A percentile compares a stretch with the other conserved stretches of the same genome.
phyloP scores from a whole-genome alignment of 1,284 basidiomycete genomes.

The Tetrapyrgos nigripes region DNA sequence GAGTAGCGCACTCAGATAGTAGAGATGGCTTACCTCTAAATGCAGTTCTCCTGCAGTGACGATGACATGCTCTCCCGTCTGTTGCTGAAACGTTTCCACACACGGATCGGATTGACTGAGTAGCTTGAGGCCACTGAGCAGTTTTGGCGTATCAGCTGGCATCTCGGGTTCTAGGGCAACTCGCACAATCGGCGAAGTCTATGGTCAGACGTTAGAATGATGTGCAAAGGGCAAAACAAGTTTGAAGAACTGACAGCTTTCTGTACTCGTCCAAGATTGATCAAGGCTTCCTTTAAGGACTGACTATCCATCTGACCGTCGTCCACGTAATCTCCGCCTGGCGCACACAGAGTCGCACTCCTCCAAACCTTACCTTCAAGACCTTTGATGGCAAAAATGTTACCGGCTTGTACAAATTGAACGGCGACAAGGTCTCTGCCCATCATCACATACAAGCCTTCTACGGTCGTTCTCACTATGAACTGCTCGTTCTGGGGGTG shows the following conservation, averaged over 20 bases:
- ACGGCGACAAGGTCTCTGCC: constrained; percentile 91
- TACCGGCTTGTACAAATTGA: constrained; percentile 88
- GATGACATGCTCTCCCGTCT: constrained; percentile 98
- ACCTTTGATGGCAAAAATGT: constrained; percentile 94
- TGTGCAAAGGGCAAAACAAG: background rate
- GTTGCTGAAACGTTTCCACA: constrained; percentile 96
- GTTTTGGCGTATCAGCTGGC: constrained; percentile 93
- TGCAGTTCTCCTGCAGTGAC: constrained; percentile 96
- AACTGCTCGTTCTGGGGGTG: constrained; percentile 80
- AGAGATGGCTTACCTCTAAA: constrained; percentile 71
- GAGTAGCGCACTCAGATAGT: background rate
- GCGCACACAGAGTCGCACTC: constrained; percentile 88
- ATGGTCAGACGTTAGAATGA: constrained; percentile 8
- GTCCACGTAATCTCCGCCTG: background rate
- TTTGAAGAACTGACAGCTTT: constrained; percentile 63
- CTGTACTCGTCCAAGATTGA: constrained; percentile 86
- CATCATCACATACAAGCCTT: constrained; percentile 97
- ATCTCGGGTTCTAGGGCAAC: constrained; percentile 92
- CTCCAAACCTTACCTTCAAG: constrained; percentile 91
- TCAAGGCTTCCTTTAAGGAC: constrained; percentile 57
- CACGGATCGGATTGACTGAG: constrained; percentile 97
- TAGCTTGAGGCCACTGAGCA: constrained; percentile 88
- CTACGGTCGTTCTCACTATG: constrained; percentile 67
- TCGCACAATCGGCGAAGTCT: constrained; percentile 92
- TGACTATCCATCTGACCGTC: constrained; percentile 35